phyloP scores from a whole-genome alignment of 2,329 filamentous ascomycete genomes.

The Paecilomyces sp. region DNA sequence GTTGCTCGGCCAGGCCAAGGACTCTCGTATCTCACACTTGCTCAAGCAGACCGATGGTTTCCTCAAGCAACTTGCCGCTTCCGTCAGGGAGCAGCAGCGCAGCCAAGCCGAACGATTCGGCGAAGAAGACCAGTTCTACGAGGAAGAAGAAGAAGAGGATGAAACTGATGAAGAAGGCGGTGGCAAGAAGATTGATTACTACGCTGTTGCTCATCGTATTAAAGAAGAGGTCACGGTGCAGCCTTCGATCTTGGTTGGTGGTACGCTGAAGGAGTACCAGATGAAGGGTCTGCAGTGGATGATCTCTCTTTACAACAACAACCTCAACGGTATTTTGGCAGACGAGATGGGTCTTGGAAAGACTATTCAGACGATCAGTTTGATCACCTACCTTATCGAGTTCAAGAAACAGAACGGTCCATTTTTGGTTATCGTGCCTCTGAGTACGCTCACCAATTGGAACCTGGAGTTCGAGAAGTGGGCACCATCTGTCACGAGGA shows the following conservation, averaged over 20 bases:
- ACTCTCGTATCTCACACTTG: conserved; percentile 96
- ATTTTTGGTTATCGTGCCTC: conserved; percentile 91
- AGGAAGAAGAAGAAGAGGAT: conserved; percentile 60
- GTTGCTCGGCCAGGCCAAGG: conserved; percentile 94
- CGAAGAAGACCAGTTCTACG: conserved; percentile 48
- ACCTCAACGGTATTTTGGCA: conserved; percentile 94
- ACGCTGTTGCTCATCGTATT: conserved; percentile 91
- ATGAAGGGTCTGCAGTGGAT: conserved; percentile 99
- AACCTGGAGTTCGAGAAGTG: conserved; percentile 98
- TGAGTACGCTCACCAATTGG: conserved; percentile 98
- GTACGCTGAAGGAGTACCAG: conserved; percentile 93
- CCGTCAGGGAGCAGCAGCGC: conserved; percentile 89
- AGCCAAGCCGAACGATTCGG: conserved; percentile 74
- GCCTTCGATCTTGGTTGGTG: conserved; percentile 80
- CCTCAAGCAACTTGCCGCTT: conserved; percentile 88
- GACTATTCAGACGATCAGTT: conserved; percentile 96
- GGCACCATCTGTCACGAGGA: conserved; percentile 77
- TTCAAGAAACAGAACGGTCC: conserved; percentile 86
- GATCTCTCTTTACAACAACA: conserved; percentile 99
- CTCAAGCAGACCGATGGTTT: conserved; percentile 97
- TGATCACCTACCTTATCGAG: conserved; percentile 96
- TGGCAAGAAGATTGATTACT: conserved; percentile 89
- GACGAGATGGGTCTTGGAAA: conserved; percentile 99
- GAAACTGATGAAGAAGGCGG: conserved; percentile 62
- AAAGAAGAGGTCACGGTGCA: conserved; percentile 86